These are phyloP conservation scores for Apostasia shenzhenica DNA, from an alignment of 106 monocot species.

Conservation along the genomic window DNA sequence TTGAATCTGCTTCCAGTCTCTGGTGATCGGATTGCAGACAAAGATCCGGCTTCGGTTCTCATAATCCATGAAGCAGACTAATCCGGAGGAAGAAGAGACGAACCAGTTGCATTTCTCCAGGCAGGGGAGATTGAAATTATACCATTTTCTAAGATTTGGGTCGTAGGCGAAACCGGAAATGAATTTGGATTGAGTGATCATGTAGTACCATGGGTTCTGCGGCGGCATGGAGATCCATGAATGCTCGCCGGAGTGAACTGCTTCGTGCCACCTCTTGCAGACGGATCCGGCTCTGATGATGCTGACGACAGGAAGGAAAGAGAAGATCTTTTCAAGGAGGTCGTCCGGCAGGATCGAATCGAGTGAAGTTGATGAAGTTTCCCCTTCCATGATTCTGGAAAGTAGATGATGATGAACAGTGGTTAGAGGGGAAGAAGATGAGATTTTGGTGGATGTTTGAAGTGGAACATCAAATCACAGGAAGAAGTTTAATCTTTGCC, in stretches of 20 bases:
- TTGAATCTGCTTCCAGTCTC: constrained; percentile 45
- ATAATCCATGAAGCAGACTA: constrained; percentile 88
- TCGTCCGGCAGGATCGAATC: constrained; percentile 73
- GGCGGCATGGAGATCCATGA: constrained; percentile 26
- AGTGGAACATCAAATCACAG: no score
- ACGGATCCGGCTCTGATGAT: constrained; percentile 57
- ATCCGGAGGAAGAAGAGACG: constrained; percentile 60
- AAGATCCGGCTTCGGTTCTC: constrained; percentile 56
- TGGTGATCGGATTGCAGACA: constrained; percentile 80
- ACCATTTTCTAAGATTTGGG: constrained; percentile 70
- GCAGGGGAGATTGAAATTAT: constrained; percentile 66
- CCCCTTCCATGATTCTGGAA: neutral
- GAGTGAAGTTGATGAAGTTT: constrained; percentile 26
- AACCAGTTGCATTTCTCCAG: constrained; percentile 74
- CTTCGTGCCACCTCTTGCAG: constrained; percentile 78
- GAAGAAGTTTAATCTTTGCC: no score
- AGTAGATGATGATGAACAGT: neutral
- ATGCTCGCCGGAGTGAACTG: constrained; percentile 47
- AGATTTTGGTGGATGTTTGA: no score
- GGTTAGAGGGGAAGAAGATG: no score
- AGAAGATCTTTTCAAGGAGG: constrained; percentile 69
- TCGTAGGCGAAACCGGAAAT: constrained; percentile 69
- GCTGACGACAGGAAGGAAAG: constrained; percentile 54
- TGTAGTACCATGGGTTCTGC: constrained; percentile 93
- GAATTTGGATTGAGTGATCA: constrained; percentile 64